These are phyloP conservation scores for Talaromyces verruculosus DNA, from an alignment of 2,329 filamentous ascomycete species.

Conservation along the genomic window DNA sequence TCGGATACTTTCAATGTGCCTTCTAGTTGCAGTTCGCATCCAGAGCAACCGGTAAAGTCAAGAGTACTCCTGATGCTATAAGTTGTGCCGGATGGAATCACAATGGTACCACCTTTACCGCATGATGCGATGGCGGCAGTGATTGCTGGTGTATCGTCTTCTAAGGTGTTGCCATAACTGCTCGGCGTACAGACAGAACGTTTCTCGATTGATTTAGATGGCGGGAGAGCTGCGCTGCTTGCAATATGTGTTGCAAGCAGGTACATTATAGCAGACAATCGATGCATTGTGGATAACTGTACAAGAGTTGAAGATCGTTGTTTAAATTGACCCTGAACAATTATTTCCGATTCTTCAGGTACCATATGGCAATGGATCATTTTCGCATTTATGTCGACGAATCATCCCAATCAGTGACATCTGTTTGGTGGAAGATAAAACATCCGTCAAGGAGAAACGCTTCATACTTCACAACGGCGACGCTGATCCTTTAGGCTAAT, in stretches of 20 bases:
- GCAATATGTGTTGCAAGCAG: neutral
- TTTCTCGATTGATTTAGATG: neutral
- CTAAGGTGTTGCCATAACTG: slow-evolving; percentile 32
- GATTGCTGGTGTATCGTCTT: slow-evolving; percentile 49
- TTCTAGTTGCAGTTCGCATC: slow-evolving; percentile 51
- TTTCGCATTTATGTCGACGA: neutral
- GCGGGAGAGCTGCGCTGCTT: neutral
- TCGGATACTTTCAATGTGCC: slow-evolving; percentile 44
- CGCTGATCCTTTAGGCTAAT: slow-evolving; percentile 2
- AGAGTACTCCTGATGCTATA: slow-evolving; percentile 49
- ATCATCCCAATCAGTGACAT: neutral
- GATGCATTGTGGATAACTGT: neutral
- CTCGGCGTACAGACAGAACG: slow-evolving; percentile 37
- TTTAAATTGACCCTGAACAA: neutral
- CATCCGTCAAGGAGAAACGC: neutral
- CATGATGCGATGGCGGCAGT: slow-evolving; percentile 43
- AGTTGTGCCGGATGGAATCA: slow-evolving; percentile 44
- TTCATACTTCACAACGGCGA: neutral
- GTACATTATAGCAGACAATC: neutral
- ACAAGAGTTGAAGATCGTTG: neutral
- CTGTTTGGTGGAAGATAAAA: slow-evolving; percentile 7
- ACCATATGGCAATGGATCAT: neutral
- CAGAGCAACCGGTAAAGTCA: slow-evolving; percentile 43
- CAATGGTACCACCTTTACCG: slow-evolving; percentile 47
- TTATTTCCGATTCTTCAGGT: neutral